Percentiles rank a stretch among this genome's conserved stretches.
Conservation (phyloP, 2,329 filamentous ascomycete genomes). For the Purpureocillium takamizusanense region DNA sequence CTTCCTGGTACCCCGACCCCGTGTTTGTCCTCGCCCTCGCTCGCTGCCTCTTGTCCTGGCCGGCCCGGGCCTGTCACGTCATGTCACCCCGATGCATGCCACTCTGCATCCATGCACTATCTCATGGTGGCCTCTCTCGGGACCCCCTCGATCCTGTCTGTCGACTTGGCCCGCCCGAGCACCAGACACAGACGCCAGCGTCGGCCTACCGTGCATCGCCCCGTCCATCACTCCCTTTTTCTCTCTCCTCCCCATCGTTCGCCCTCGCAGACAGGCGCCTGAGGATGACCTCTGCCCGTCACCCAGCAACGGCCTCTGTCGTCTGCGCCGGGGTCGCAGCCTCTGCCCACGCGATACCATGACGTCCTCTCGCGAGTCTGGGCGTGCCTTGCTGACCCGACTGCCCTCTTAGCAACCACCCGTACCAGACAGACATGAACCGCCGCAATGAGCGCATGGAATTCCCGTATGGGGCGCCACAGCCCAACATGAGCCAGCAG, state of each 20-base stretch:
- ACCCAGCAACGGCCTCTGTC: too few species aligned
- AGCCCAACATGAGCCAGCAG: slow-evolving; percentile 27
- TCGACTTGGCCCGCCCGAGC: too few species aligned
- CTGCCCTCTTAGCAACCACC: slow-evolving; percentile 28
- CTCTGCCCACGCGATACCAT: slow-evolving; percentile 14
- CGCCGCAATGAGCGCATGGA: slow-evolving; percentile 34
- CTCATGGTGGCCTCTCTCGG: neutral
- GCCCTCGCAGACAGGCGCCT: neutral
- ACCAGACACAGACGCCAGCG: too few species aligned
- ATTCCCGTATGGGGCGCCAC: slow-evolving; percentile 29
- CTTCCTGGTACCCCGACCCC: slow-evolving; percentile 17
- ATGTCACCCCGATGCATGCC: neutral
- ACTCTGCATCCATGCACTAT: neutral
- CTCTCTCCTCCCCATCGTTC: neutral
- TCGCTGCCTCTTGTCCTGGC: neutral
- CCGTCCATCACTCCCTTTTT: neutral
- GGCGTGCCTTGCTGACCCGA: slow-evolving; percentile 19
- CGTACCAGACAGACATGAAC: slow-evolving; percentile 43
- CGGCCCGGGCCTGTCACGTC: neutral
- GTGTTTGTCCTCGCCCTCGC: slow-evolving; percentile 2
- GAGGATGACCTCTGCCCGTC: slow-evolving; percentile 6
- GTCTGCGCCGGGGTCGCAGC: slow-evolving; percentile 6
- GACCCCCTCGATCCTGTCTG: neutral
- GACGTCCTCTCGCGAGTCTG: slow-evolving; percentile 12
- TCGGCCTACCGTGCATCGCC: too few species aligned